Conservation (phyloP, 1,139 yeast species). For the Groenewaldozyma auringiensis region DNA sequence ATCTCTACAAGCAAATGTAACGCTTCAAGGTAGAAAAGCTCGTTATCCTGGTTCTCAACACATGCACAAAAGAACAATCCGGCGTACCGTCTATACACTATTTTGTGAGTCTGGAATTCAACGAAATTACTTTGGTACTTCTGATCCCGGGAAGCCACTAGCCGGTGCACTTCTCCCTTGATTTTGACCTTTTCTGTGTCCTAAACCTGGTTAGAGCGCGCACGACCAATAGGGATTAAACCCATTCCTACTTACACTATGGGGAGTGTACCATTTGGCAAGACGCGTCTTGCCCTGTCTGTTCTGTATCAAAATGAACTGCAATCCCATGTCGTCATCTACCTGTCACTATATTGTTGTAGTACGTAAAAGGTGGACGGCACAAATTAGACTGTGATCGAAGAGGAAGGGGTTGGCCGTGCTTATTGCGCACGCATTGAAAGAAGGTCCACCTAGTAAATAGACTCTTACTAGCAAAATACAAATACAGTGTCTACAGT, state of each 20-base stretch:
- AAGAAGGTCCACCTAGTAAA: too few relatives aligned
- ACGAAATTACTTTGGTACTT: conserved; percentile 50
- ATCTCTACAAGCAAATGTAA: conserved; percentile 86
- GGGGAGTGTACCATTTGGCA: conserved; percentile 64
- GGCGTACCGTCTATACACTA: conserved; percentile 86
- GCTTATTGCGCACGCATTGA: too few relatives aligned
- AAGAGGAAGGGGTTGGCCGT: too few relatives aligned
- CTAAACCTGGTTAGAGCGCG: conserved; percentile 14
- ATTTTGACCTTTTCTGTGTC: conserved; percentile 48
- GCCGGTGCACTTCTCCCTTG: conserved; percentile 66
- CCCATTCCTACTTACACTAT: conserved; percentile 25
- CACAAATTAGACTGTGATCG: too few relatives aligned
- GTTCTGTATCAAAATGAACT: conserved; percentile 73
- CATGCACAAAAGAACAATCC: conserved; percentile 83
- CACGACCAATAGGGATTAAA: neutral
- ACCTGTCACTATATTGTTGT: too few relatives aligned
- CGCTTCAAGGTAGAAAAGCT: conserved; percentile 72
- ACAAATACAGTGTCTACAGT: too few relatives aligned
- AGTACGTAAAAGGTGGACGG: too few relatives aligned
- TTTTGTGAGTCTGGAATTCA: conserved; percentile 53
- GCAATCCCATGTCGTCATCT: conserved; percentile 64
- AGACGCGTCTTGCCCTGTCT: conserved; percentile 90
- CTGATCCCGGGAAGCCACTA: conserved; percentile 77
- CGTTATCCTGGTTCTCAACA: conserved; percentile 68
- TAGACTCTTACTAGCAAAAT: too few relatives aligned